Evolutionary conservation across 2,329 filamentous ascomycete species (phyloP).

Genomic region (Exophiala sideris): DNA sequence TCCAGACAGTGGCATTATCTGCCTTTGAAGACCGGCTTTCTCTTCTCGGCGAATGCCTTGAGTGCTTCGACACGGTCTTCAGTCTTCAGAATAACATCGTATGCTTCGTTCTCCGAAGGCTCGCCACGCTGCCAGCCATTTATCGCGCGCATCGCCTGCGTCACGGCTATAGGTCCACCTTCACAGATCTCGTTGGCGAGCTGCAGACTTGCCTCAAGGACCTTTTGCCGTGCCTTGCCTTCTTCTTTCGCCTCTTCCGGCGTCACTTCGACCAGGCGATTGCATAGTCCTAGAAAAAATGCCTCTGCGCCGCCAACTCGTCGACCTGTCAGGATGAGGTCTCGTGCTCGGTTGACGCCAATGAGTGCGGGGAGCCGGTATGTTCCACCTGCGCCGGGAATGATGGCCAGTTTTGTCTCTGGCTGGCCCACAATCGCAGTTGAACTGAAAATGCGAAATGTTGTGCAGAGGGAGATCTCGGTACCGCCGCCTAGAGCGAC

Average conservation of each 20-base stretch:
- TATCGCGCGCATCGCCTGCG: slow-evolving; percentile 76
- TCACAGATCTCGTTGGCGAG: slow-evolving; percentile 84
- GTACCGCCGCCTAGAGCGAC: slow-evolving; percentile 88
- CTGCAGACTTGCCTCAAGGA: slow-evolving; percentile 70
- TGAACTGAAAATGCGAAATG: slow-evolving; percentile 82
- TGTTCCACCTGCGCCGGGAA: slow-evolving; percentile 91
- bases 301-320: slow-evolving; percentile 78
- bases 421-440: slow-evolving; percentile 77
- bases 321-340: slow-evolving; percentile 87
- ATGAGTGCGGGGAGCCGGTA: slow-evolving; percentile 80
- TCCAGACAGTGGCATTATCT: slow-evolving; percentile 7
- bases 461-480: slow-evolving; percentile 84
- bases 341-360: slow-evolving; percentile 75
- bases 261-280: slow-evolving; percentile 79
- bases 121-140: slow-evolving; percentile 63
- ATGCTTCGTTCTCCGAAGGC: slow-evolving; percentile 80
- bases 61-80: slow-evolving; percentile 88
- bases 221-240: slow-evolving; percentile 61
- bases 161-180: slow-evolving; percentile 79
- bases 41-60: slow-evolving; percentile 75
- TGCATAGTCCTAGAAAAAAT: slow-evolving; percentile 85
- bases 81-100: slow-evolving; percentile 75
- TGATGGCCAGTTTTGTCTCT: slow-evolving; percentile 88
- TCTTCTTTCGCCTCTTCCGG: slow-evolving; percentile 53
- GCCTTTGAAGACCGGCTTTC: slow-evolving; percentile 64